Conservation (phyloP, 2,329 filamentous ascomycete species). For the Dothideomycetidae sp. region DNA sequence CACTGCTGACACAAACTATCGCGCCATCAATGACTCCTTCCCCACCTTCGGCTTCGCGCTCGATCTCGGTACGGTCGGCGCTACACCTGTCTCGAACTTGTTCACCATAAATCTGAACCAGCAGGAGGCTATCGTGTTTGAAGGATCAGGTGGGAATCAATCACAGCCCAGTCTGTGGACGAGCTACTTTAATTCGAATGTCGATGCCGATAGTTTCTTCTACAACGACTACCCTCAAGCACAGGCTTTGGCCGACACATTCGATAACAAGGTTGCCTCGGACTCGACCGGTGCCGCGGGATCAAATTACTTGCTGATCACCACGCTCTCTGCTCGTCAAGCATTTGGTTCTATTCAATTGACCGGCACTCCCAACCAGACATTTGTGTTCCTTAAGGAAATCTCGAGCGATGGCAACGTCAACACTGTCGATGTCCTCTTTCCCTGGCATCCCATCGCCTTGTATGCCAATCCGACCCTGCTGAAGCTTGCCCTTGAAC, state of each 20-base stretch:
- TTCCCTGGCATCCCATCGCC: slow-evolving; percentile 22
- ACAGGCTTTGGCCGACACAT: slow-evolving; percentile 22
- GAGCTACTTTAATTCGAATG: slow-evolving; percentile 34
- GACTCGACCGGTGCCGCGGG: slow-evolving; percentile 35
- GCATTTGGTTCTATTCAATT: slow-evolving; percentile 38
- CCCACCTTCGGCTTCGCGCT: slow-evolving; percentile 40
- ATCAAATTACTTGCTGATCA: slow-evolving; percentile 34
- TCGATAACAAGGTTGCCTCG: slow-evolving; percentile 30
- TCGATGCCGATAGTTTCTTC: slow-evolving; percentile 28
- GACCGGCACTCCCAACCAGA: slow-evolving; percentile 32
- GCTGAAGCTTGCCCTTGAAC: slow-evolving; percentile 22
- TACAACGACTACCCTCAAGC: slow-evolving; percentile 33
- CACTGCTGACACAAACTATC: slow-evolving; percentile 32
- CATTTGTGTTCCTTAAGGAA: slow-evolving; percentile 43
- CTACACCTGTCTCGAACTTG: slow-evolving; percentile 24
- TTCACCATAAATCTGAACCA: slow-evolving; percentile 40
- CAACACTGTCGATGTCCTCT: slow-evolving; percentile 24
- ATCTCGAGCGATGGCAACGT: slow-evolving; percentile 32
- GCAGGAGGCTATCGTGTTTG: slow-evolving; percentile 36
- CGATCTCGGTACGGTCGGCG: slow-evolving; percentile 33
- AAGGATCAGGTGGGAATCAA: slow-evolving; percentile 27
- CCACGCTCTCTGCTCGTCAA: slow-evolving; percentile 37
- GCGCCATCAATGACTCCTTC: slow-evolving; percentile 34
- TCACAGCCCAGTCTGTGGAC: slow-evolving; percentile 37
- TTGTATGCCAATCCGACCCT: slow-evolving; percentile 21